Percentiles rank a stretch among this genome's conserved stretches.
Evolutionary conservation across 768 basidiomycete genomes (phyloP).

Genomic region (Ramaria sp.): DNA sequence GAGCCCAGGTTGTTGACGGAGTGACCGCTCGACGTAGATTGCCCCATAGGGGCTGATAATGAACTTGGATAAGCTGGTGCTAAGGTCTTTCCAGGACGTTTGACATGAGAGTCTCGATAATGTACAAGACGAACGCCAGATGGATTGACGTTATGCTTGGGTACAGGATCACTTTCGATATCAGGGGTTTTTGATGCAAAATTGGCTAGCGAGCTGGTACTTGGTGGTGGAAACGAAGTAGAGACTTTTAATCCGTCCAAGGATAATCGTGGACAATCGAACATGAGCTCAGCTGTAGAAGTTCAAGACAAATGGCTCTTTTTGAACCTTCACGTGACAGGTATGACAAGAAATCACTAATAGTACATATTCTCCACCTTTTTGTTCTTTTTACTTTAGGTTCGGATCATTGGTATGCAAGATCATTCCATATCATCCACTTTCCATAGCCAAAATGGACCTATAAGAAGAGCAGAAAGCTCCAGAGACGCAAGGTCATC

Average conservation of each 20-base stretch:
- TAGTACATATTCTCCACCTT: not conserved
- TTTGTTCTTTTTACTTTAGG: not conserved
- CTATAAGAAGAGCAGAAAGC: constrained; percentile 21
- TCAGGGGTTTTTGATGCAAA: not conserved
- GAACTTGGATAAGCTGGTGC: not conserved
- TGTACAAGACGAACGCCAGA: not conserved
- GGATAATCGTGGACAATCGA: not conserved
- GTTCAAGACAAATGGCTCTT: no score
- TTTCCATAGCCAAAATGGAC: constrained; percentile 69
- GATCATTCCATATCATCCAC: constrained; percentile 2
- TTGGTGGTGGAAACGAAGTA: not conserved
- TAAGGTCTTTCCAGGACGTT: not conserved
- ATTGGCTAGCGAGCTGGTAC: not conserved
- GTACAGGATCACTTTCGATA: not conserved
- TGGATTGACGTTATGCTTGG: not conserved
- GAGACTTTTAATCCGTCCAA: not conserved
- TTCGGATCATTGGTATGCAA: not conserved
- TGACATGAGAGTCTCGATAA: not conserved
- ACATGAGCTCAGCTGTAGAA: not conserved
- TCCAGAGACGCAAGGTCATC: constrained; percentile 1
- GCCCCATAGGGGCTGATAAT: not conserved
- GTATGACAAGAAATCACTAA: no score
- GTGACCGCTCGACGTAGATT: not conserved
- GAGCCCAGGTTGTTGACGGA: not conserved
- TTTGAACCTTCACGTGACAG: no score